Evolutionary conservation across 805 yeast genomes (phyloP).

Genomic region (Metschnikowia gelsemii): DNA sequence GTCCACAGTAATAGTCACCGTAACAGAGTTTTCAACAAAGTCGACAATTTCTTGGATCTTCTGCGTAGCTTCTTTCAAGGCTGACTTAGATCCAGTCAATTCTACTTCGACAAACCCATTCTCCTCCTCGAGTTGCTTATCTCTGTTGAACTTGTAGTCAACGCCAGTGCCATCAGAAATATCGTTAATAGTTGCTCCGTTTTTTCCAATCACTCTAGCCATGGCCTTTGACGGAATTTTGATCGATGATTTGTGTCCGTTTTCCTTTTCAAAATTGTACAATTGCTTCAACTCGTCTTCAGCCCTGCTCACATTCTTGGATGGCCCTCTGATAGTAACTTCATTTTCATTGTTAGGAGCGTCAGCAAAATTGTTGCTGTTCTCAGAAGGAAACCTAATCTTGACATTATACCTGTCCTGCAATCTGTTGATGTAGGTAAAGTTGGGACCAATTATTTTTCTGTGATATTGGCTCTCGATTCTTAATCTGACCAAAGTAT

Average conservation of each 20-base stretch:
- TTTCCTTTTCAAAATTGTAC: constrained; percentile 81
- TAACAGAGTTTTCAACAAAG: constrained; percentile 61
- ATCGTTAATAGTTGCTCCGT: constrained; percentile 79
- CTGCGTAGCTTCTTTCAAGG: constrained; percentile 68
- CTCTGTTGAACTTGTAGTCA: constrained; percentile 48
- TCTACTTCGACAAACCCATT: constrained; percentile 59
- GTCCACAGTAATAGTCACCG: constrained; percentile 61
- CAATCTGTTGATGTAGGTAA: constrained; percentile 76
- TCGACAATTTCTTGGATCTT: constrained; percentile 62
- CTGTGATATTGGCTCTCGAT: constrained; percentile 81
- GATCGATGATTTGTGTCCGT: constrained; percentile 66
- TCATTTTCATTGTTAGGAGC: constrained; percentile 55
- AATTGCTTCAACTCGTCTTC: constrained; percentile 81
- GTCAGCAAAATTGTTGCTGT: constrained; percentile 25
- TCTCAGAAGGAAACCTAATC: constrained; percentile 67
- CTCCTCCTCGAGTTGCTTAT: constrained; percentile 44
- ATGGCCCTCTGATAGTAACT: constrained; percentile 79
- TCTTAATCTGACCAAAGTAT: constrained; percentile 57
- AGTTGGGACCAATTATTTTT: constrained; percentile 78
- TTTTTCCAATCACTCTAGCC: constrained; percentile 84
- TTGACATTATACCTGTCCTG: constrained; percentile 84
- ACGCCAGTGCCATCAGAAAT: constrained; percentile 70
- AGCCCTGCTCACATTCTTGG: constrained; percentile 82
- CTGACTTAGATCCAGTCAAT: constrained; percentile 74
- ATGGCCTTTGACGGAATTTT: constrained; percentile 72